Base-by-base conservation (phyloP, 768 basidiomycete genomes). In the Coprinellus micaceus region DNA sequence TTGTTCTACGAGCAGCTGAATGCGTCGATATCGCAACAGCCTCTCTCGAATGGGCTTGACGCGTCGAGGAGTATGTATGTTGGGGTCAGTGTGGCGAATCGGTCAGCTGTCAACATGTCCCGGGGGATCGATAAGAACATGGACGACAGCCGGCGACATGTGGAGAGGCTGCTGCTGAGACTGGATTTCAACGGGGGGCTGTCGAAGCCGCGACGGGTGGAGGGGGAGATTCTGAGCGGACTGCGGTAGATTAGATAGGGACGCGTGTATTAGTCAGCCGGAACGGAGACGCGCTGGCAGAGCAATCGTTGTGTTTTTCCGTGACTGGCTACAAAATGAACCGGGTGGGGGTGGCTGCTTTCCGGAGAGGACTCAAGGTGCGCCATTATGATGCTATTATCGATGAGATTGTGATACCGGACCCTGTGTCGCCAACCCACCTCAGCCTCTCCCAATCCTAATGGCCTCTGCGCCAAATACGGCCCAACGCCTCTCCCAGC, bases 111-210 rank as follows among this genome's bases (percentile, higher is more conserved):
- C 58, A 79, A 79, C 56, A 70, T 81, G 28, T 78, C 78, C 10
- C 79, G 74, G 67, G 77, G 75, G 5, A 74, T 71, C 12, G 86
- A 86, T 57, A 80, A 78, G 53, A 84, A 84, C 36, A 56, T 64
- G 25, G 86, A 82, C 44, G 81, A 88, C 53, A 87, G 88, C 53
- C 78, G 88, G 40, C 77, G 91, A 60, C 91, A 91, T 66, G 81
- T 94, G 11, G 94, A 96, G 67, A 81, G 91, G 22, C 67, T 96
- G 54, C 68, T 95, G 40, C 75, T 96, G 29, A 81, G 91, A 37
- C 71, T 96, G 12, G 94, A 96, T 70, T 90, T 94, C 67, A 94
- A 92, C 62, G 89, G 86, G 12, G 82, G 77, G 45, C 83, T 90
- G 60, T 89, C 89, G 15, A 81, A 75, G 29, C 75, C 77, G 12